phyloP scores from a whole-genome alignment of 495 filamentous ascomycete genomes.

The Articulospora tetracladia region DNA sequence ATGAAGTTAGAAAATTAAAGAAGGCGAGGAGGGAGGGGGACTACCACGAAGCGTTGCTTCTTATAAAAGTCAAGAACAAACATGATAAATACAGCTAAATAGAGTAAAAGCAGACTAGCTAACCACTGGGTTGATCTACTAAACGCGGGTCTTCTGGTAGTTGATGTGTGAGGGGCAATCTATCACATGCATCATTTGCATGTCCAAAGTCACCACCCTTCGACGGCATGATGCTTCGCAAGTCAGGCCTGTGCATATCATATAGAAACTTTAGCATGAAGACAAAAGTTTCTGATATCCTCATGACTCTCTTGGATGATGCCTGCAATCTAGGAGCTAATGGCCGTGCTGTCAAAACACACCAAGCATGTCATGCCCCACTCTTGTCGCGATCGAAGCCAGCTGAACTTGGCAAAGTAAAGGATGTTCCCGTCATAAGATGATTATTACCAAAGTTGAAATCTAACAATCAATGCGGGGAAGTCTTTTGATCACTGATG shows the following conservation, averaged over 20 bases:
- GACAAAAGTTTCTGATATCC: too few relatives aligned
- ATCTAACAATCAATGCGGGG: not conserved
- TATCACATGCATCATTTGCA: too few relatives aligned
- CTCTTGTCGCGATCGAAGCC: not conserved
- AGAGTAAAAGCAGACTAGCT: not conserved
- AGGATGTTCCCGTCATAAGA: not conserved
- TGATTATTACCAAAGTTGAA: not conserved
- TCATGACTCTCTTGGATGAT: too few relatives aligned
- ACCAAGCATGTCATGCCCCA: not conserved
- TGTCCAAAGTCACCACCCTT: too few relatives aligned
- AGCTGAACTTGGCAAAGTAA: not conserved
- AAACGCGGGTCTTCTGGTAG: too few relatives aligned
- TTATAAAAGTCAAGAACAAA: slow-evolving; percentile 90
- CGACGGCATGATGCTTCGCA: too few relatives aligned
- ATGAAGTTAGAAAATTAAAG: slow-evolving; percentile 81
- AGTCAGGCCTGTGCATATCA: too few relatives aligned
- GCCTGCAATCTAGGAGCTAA: too few relatives aligned
- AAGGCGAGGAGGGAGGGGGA: slow-evolving; percentile 80
- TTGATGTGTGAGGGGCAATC: too few relatives aligned
- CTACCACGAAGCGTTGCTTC: slow-evolving; percentile 84
- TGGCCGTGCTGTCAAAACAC: too few relatives aligned
- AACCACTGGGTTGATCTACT: too few relatives aligned
- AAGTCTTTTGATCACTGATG: not conserved
- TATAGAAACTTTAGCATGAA: too few relatives aligned
- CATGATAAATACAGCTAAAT: slow-evolving; percentile 79